Conservation (phyloP, 176 grass and related monocot genomes). For the Luzula sylvatica region DNA sequence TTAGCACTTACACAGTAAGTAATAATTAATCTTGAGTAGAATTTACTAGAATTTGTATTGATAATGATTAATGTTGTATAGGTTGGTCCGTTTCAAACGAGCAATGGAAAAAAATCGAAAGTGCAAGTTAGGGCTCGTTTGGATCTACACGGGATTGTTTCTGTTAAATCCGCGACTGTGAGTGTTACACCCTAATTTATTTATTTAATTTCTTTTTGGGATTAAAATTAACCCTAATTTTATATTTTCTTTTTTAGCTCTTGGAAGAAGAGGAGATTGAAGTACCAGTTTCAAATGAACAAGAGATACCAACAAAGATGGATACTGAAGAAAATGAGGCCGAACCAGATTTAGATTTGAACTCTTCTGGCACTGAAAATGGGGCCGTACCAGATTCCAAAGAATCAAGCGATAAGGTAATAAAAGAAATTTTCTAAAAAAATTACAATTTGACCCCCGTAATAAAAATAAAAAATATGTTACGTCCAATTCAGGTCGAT, state of each 20-base stretch:
- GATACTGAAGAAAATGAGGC: conserved; percentile 56
- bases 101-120: conserved; percentile 53
- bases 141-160: conserved; percentile 64
- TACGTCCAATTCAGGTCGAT: conserved; percentile 28
- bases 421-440: conserved; percentile 37
- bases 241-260: conserved; percentile 35
- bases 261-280: conserved; percentile 81
- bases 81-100: conserved; percentile 74
- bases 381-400: conserved; percentile 28
- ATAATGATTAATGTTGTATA: conserved; percentile 16
- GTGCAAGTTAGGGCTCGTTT: conserved; percentile 65
- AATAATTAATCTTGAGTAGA: background rate
- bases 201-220: background rate
- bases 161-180: conserved; percentile 62
- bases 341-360: conserved; percentile 13
- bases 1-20: conserved; percentile 66
- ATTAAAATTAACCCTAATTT: background rate
- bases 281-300: conserved; percentile 38
- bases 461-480: background rate
- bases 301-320: conserved; percentile 43
- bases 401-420: conserved; percentile 37
- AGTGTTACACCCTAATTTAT: conserved; percentile 11
- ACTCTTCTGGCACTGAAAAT: conserved; percentile 27
- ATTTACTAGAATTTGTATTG: background rate
- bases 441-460: background rate